A percentile compares a stretch with the other conserved stretches of the same genome.
These are phyloP conservation scores for Candida tibetensis DNA, from an alignment of 805 yeast genomes.

Conservation along the genomic window DNA sequence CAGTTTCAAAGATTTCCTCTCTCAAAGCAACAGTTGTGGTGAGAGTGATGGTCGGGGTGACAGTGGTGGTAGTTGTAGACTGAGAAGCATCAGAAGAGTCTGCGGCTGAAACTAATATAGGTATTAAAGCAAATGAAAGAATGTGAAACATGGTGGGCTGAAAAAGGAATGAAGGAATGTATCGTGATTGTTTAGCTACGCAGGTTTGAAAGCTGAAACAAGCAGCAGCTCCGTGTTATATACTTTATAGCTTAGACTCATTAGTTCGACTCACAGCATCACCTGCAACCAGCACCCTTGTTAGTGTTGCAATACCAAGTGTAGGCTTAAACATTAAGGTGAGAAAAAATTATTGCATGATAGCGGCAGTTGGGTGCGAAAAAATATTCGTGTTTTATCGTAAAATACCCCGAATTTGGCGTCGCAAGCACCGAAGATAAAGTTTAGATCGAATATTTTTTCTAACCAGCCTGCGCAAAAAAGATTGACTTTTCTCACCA, in stretches of 20 bases:
- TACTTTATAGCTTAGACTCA: too few species aligned
- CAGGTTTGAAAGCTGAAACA: too few species aligned
- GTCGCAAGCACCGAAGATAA: neutral
- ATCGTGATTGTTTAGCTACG: too few species aligned
- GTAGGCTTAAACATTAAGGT: too few species aligned
- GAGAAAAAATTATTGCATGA: too few species aligned
- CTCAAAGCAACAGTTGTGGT: constrained; percentile 27
- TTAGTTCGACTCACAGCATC: too few species aligned
- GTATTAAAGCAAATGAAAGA: neutral
- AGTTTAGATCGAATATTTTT: too few species aligned
- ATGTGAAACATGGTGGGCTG: neutral
- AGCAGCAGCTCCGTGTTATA: too few species aligned
- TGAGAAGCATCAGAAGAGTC: constrained; percentile 16
- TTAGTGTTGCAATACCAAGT: too few species aligned
- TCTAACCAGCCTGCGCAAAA: neutral
- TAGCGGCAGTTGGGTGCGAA: too few species aligned
- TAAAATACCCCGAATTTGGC: neutral
- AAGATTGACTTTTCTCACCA: too few species aligned
- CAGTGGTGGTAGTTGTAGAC: constrained; percentile 24
- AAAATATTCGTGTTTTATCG: neutral
- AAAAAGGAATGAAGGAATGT: neutral
- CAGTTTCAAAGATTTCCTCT: constrained; percentile 26
- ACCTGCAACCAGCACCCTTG: too few species aligned
- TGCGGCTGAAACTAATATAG: neutral
- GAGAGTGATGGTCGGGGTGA: constrained; percentile 25